Evolutionary conservation across 1,284 basidiomycete species (phyloP).

Genomic region (Marasmius sp.): DNA sequence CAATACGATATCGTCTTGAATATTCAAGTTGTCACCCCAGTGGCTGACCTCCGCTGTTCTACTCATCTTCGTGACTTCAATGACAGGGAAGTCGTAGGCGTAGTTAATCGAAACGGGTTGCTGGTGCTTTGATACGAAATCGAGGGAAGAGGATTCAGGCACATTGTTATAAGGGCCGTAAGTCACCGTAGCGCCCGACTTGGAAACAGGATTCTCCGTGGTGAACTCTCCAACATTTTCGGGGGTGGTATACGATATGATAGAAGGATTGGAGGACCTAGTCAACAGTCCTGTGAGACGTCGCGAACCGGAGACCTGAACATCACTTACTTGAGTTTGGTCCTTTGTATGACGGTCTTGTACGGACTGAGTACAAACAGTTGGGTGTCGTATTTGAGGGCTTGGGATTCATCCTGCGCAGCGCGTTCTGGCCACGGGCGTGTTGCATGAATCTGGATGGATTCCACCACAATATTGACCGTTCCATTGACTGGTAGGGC

Average conservation of each 20-base stretch:
- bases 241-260: slow-evolving; percentile 71
- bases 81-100: slow-evolving; percentile 75
- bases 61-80: slow-evolving; percentile 73
- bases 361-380: slow-evolving; percentile 84
- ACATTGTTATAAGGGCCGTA: slow-evolving; percentile 87
- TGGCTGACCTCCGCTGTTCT: slow-evolving; percentile 91
- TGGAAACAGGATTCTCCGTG: slow-evolving; percentile 60
- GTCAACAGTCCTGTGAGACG: slow-evolving; percentile 5
- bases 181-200: slow-evolving; percentile 79
- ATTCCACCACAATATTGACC: slow-evolving; percentile 74
- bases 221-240: slow-evolving; percentile 55
- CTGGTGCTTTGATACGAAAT: slow-evolving; percentile 63
- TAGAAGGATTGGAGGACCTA: slow-evolving; percentile 67
- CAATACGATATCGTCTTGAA: slow-evolving; percentile 85
- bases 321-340: slow-evolving; percentile 75
- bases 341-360: slow-evolving; percentile 75
- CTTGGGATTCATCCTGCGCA: slow-evolving; percentile 78
- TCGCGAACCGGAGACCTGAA: slow-evolving; percentile 6
- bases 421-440: slow-evolving; percentile 75
- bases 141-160: slow-evolving; percentile 54
- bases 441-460: slow-evolving; percentile 74
- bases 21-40: slow-evolving; percentile 94
- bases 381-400: slow-evolving; percentile 76
- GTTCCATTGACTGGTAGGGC: slow-evolving; percentile 47
- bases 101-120: slow-evolving; percentile 79